Evolutionary conservation across 768 basidiomycete genomes (phyloP).

Genomic region (Rhizopogon rudus): DNA sequence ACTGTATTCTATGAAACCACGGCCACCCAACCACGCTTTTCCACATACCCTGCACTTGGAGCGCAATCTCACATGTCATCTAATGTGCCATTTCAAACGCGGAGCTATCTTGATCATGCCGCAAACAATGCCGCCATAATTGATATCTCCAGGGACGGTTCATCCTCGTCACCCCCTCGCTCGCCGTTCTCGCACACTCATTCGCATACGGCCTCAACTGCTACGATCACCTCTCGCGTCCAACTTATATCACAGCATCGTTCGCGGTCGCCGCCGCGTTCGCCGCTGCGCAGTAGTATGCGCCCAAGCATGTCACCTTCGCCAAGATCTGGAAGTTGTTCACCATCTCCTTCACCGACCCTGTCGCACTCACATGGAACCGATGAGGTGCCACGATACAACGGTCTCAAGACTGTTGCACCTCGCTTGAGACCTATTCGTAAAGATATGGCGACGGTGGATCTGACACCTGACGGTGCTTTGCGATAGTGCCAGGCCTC

Average conservation of each 20-base stretch:
- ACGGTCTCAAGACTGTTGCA: constrained; percentile 13
- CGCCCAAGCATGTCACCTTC: constrained; percentile 38
- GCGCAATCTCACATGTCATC: constrained; percentile 24
- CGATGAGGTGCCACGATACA: constrained; percentile 14
- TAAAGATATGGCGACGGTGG: constrained; percentile 12
- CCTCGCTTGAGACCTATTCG: constrained; percentile 11
- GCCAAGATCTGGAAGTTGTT: constrained; percentile 55
- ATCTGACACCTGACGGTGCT: constrained; percentile 5
- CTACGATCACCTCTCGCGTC: constrained; percentile 38
- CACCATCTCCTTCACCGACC: constrained; percentile 40
- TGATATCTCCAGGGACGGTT: not conserved
- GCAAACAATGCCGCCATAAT: not conserved
- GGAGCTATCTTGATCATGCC: not conserved
- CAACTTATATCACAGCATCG: constrained; percentile 8
- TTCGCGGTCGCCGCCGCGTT: constrained; percentile 26
- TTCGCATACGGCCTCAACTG: constrained; percentile 43
- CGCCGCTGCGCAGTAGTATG: constrained; percentile 20
- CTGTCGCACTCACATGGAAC: not conserved
- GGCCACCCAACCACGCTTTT: constrained; percentile 26
- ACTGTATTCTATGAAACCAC: constrained; percentile 70
- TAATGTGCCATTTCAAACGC: constrained; percentile 26
- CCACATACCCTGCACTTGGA: constrained; percentile 26
- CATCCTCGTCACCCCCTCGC: not conserved
- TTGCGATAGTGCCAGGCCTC: not conserved
- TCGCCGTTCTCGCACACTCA: constrained; percentile 36